Percentiles rank a stretch among this genome's conserved stretches.
Conservation (phyloP, 169 alveolate species). For the Cryptosporidium meleagridis region DNA sequence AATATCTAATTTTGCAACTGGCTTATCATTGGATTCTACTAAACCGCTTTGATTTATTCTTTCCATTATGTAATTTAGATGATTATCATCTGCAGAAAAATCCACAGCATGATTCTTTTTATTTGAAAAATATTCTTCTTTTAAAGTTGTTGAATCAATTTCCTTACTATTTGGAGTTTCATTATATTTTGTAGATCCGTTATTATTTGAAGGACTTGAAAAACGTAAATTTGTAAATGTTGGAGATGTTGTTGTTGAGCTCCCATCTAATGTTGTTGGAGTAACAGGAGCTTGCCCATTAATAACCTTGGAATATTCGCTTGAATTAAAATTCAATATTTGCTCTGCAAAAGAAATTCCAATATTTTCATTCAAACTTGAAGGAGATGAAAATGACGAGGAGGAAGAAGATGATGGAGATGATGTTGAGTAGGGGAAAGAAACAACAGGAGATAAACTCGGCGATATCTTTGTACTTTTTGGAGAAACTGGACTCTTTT, state of each 20-base stretch:
- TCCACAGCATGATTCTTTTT: slow-evolving; percentile 67
- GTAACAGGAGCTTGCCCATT: slow-evolving; percentile 27
- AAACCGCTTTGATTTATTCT: slow-evolving; percentile 8
- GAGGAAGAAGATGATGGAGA: slow-evolving; percentile 18
- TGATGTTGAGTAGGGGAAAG: background rate
- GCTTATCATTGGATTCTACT: background rate
- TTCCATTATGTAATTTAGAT: slow-evolving; percentile 42
- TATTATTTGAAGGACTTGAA: slow-evolving; percentile 49
- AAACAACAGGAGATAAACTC: background rate
- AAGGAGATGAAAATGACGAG: background rate
- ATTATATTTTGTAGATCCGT: slow-evolving; percentile 2
- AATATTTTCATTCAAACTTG: slow-evolving; percentile 2
- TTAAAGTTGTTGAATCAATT: background rate
- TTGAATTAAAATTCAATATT: slow-evolving; percentile 37
- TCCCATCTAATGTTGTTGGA: slow-evolving; percentile 70
- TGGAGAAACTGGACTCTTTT: slow-evolving; percentile 6
- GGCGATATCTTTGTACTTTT: slow-evolving; percentile 12
- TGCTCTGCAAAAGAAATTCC: slow-evolving; percentile 75
- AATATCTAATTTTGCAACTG: background rate
- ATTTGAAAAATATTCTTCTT: slow-evolving; percentile 37
- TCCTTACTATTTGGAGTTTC: slow-evolving; percentile 36
- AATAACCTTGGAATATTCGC: slow-evolving; percentile 22
- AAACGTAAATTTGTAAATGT: slow-evolving; percentile 59
- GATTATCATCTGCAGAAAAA: slow-evolving; percentile 68
- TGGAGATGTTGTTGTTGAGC: slow-evolving; percentile 71